Evolutionary conservation across 1,139 yeast genomes (phyloP).

Genomic region (Diutina sp.): DNA sequence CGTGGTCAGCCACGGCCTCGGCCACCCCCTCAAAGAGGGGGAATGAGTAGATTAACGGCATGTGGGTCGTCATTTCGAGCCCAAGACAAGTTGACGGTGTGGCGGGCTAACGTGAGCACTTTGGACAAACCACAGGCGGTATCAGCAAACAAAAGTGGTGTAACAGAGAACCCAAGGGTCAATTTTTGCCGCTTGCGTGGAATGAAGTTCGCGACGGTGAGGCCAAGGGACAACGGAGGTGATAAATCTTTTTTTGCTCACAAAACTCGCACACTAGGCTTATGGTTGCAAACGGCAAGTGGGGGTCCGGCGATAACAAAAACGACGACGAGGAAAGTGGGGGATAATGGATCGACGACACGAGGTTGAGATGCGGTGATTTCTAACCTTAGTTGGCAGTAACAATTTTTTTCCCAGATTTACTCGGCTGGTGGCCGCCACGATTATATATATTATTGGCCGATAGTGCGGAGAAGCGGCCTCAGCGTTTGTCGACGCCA

Average conservation of each 20-base stretch:
- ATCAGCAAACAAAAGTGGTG: neutral
- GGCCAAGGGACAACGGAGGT: neutral
- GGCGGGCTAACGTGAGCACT: neutral
- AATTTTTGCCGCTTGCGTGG: neutral
- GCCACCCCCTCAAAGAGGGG: constrained; percentile 86
- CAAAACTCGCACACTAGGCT: neutral
- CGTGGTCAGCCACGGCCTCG: constrained; percentile 87
- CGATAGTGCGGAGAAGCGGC: neutral
- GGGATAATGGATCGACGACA: neutral
- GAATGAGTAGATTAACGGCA: constrained; percentile 83
- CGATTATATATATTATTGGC: neutral
- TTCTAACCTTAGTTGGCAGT: no score
- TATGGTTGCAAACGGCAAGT: neutral
- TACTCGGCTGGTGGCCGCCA: no score
- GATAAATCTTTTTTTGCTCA: neutral
- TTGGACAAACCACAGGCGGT: neutral
- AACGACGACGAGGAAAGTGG: neutral
- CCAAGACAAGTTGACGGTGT: neutral
- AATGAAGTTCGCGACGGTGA: neutral
- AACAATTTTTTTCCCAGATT: no score
- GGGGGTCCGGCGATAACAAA: neutral
- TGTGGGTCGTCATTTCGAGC: constrained; percentile 75
- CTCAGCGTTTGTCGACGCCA: neutral
- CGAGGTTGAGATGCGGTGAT: neutral
- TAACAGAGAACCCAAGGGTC: neutral